Evolutionary conservation across 257 asterid species (phyloP).

Genomic region (Scutellaria galericulata): DNA sequence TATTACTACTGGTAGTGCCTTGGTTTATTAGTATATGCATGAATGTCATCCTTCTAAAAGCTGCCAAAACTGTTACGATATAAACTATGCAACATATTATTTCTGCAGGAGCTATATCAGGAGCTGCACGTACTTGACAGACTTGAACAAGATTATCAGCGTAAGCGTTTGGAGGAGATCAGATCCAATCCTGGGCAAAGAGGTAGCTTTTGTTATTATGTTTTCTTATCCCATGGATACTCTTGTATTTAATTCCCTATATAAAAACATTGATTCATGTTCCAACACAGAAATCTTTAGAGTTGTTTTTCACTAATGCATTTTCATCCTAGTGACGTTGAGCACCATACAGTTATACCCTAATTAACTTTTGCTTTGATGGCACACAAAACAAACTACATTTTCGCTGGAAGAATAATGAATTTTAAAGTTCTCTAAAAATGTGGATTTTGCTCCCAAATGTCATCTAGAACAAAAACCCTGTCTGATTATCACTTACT

Average conservation of each 20-base stretch:
- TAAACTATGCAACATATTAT: constrained; percentile 18
- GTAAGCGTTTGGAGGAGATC: constrained; percentile 49
- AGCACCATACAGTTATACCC: background rate
- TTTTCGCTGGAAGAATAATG: background rate
- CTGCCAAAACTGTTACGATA: constrained; percentile 21
- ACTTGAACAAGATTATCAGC: constrained; percentile 63
- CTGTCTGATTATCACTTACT: background rate
- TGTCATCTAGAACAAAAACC: background rate
- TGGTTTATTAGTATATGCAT: constrained; percentile 1
- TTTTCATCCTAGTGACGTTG: background rate
- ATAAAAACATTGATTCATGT: constrained; percentile 1
- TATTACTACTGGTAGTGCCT: background rate
- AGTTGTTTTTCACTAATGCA: background rate
- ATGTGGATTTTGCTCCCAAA: background rate
- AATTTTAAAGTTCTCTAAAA: background rate
- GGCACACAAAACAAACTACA: background rate
- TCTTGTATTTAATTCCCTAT: background rate
- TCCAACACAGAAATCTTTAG: background rate
- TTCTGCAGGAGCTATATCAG: constrained; percentile 72
- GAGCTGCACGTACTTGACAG: constrained; percentile 61
- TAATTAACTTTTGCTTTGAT: background rate
- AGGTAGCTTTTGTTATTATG: constrained; percentile 49
- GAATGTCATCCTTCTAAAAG: background rate
- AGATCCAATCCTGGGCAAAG: constrained; percentile 47
- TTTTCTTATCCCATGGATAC: constrained; percentile 13